Conservation (phyloP, 1,284 basidiomycete species). For the Tilletia setariae region DNA sequence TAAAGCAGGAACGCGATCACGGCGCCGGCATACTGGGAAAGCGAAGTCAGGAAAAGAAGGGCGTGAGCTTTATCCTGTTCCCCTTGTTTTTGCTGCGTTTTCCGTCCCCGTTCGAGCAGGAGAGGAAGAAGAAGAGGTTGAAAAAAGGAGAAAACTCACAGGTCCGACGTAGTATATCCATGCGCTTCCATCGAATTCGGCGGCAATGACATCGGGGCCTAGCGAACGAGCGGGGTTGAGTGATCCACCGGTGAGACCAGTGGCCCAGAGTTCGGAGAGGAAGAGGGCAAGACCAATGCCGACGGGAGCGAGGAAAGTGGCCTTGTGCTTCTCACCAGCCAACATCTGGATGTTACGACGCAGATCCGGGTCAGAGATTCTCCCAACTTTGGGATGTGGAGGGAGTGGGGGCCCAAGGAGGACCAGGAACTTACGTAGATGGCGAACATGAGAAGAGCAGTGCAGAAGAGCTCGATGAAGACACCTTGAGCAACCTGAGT, state of each 20-base stretch:
- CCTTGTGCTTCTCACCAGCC: conserved; percentile 59
- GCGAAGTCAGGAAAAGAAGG: background rate
- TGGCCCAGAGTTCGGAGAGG: conserved; percentile 25
- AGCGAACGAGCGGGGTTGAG: conserved; percentile 43
- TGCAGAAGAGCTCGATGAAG: conserved; percentile 30
- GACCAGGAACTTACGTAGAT: conserved; percentile 23
- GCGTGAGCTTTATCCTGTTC: background rate
- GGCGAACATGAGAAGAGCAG: conserved; percentile 30
- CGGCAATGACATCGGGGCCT: conserved; percentile 34
- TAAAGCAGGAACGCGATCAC: background rate
- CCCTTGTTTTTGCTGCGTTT: background rate
- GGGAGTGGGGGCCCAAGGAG: too few relatives aligned
- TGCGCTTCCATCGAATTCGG: conserved; percentile 26
- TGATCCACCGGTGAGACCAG: conserved; percentile 42
- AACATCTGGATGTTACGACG: conserved; percentile 24
- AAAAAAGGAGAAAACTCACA: conserved; percentile 32
- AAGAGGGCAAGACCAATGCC: conserved; percentile 65
- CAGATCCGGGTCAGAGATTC: too few relatives aligned
- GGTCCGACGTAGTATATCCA: conserved; percentile 44
- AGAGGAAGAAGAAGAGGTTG: too few relatives aligned
- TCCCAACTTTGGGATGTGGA: too few relatives aligned
- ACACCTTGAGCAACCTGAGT: conserved; percentile 32
- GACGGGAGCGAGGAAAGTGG: conserved; percentile 71
- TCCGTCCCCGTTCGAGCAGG: background rate
- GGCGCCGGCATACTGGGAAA: background rate